Percentiles rank a stretch among this genome's conserved stretches.
Evolutionary conservation across 495 filamentous ascomycete genomes (phyloP).

Genomic region (Peziza echinospora): DNA sequence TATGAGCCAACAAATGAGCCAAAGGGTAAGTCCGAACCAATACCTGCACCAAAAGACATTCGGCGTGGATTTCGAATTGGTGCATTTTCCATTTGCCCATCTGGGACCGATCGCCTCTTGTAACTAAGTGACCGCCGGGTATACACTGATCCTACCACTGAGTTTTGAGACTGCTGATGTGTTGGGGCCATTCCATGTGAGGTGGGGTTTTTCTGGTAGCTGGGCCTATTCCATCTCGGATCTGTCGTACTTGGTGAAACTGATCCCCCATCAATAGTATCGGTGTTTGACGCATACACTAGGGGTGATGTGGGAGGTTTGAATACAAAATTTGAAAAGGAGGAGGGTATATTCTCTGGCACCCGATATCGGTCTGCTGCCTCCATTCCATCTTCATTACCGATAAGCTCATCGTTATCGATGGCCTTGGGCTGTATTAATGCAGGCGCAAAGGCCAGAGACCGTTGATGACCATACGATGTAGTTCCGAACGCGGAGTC

Average conservation of each 20-base stretch:
- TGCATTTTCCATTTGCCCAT: slow-evolving; percentile 38
- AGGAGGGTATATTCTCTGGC: slow-evolving; percentile 32
- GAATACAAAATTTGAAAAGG: slow-evolving; percentile 65
- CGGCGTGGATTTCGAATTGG: slow-evolving; percentile 32
- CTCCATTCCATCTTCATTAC: neutral
- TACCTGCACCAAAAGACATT: slow-evolving; percentile 47
- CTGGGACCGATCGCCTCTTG: slow-evolving; percentile 36
- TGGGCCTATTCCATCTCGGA: neutral
- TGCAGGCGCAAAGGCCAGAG: neutral
- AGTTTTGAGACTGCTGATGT: neutral
- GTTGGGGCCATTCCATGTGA: neutral
- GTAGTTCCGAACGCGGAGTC: slow-evolving; percentile 7
- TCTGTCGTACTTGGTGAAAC: slow-evolving; percentile 14
- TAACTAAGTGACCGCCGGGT: slow-evolving; percentile 51
- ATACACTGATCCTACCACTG: slow-evolving; percentile 24
- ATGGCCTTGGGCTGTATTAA: neutral
- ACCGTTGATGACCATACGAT: neutral
- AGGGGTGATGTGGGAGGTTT: slow-evolving; percentile 82
- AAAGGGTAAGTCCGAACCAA: slow-evolving; percentile 49
- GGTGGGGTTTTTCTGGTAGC: neutral
- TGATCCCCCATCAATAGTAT: slow-evolving; percentile 44
- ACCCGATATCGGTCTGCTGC: no score
- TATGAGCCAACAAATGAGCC: slow-evolving; percentile 95
- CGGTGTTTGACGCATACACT: slow-evolving; percentile 72
- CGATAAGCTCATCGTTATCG: neutral